A percentile compares a stretch with the other conserved stretches of the same genome.
phyloP scores from a whole-genome alignment of 2,329 filamentous ascomycete genomes.

The Microdochium nivale region DNA sequence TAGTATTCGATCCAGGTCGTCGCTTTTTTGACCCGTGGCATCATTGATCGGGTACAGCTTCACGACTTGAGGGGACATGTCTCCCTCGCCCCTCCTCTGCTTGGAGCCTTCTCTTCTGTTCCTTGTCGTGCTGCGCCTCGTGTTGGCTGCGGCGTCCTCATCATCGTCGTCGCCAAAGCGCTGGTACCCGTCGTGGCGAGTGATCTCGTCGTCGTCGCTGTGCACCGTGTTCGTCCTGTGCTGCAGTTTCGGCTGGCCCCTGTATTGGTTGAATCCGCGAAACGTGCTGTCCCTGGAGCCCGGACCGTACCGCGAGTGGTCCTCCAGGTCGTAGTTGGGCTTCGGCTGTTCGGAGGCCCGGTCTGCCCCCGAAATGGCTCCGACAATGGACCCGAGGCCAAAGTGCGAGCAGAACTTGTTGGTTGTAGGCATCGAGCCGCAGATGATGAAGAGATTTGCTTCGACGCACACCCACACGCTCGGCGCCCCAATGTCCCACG shows the following conservation, averaged over 20 bases:
- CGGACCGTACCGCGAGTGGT: background rate
- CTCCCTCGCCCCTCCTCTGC: background rate
- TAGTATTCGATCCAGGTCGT: background rate
- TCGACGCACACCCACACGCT: constrained; percentile 14
- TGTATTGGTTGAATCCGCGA: background rate
- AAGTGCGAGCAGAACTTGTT: constrained; percentile 25
- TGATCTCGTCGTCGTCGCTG: background rate
- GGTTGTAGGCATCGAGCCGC: constrained; percentile 25
- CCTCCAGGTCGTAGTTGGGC: background rate
- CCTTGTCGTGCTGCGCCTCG: background rate
- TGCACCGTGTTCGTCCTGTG: background rate
- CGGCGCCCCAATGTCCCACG: constrained; percentile 8
- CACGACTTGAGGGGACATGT: background rate
- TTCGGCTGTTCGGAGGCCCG: background rate
- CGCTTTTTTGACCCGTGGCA: background rate
- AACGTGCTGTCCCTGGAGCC: background rate
- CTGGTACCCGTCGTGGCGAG: background rate
- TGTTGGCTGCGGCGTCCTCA: background rate
- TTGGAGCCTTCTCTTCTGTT: background rate
- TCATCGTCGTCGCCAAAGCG: background rate
- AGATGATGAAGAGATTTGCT: constrained; percentile 16
- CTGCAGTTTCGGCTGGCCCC: background rate
- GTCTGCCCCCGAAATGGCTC: background rate
- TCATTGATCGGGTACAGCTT: background rate
- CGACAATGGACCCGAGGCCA: constrained; percentile 16